These are phyloP conservation scores for Aspergillus unguis DNA, from an alignment of 2,329 filamentous ascomycete species.

Conservation along the genomic window DNA sequence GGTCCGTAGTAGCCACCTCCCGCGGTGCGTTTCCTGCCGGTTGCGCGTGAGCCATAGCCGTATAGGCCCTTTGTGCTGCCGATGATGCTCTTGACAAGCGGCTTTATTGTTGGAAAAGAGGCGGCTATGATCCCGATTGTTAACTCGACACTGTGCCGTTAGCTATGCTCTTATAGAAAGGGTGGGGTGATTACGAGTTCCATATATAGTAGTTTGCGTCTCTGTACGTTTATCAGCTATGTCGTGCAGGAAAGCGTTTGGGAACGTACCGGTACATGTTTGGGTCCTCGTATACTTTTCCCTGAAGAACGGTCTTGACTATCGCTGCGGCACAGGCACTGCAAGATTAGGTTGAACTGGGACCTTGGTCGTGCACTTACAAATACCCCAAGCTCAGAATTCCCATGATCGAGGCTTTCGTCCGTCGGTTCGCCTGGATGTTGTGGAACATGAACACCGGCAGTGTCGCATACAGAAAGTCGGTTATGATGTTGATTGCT, in stretches of 20 bases:
- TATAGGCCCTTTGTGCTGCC: constrained; percentile 8
- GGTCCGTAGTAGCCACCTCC: constrained; percentile 8
- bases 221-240: neutral
- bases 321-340: constrained; percentile 43
- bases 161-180: neutral
- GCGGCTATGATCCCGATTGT: constrained; percentile 33
- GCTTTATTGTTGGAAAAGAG: constrained; percentile 31
- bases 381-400: constrained; percentile 46
- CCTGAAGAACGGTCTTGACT: constrained; percentile 31
- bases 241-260: constrained; percentile 20
- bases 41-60: constrained; percentile 13
- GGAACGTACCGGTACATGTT: constrained; percentile 27
- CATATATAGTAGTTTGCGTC: constrained; percentile 39
- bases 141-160: constrained; percentile 22
- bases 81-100: constrained; percentile 29
- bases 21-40: constrained; percentile 13
- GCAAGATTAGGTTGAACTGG: neutral
- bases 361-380: constrained; percentile 16
- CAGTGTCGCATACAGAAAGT: constrained; percentile 41
- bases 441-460: constrained; percentile 41
- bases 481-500: constrained; percentile 40
- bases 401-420: constrained; percentile 37
- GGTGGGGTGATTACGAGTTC: constrained; percentile 40
- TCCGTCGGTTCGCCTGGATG: constrained; percentile 35
- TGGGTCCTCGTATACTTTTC: neutral